phyloP scores from a whole-genome alignment of 139 green algal genomes.

The Micractinium conductrix region DNA sequence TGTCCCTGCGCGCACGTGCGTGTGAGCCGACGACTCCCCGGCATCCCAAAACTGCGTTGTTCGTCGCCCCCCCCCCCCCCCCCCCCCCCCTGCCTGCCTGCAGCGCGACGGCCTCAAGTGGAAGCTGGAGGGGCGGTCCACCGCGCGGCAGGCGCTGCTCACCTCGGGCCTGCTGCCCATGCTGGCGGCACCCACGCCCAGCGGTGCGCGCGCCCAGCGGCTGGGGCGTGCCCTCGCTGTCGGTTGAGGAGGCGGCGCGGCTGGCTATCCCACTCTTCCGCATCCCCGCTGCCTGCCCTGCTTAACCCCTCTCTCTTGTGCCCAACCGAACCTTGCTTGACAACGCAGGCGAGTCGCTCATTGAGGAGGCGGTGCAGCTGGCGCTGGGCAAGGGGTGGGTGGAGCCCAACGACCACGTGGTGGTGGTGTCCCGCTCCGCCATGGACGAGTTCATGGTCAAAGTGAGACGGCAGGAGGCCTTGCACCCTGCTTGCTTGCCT shows the following conservation, averaged over 20 bases:
- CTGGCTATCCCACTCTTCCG: no score
- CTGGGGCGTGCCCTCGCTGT: not conserved
- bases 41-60: no score
- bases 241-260: no score
- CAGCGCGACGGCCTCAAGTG: conserved; percentile 79
- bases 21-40: no score
- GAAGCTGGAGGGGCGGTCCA: conserved; percentile 74
- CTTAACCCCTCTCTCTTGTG: no score
- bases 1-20: no score
- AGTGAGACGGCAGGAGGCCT: no score
- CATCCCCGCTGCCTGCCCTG: no score
- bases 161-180: conserved; percentile 83
- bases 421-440: conserved; percentile 33
- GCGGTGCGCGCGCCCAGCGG: conserved; percentile 40
- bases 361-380: conserved; percentile 74
- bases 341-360: conserved; percentile 63
- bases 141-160: conserved; percentile 84
- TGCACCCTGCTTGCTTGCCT: no score
- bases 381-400: conserved; percentile 65
- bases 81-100: no score
- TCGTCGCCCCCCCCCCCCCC: no score
- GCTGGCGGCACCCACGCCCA: conserved; percentile 78
- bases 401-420: conserved; percentile 52
- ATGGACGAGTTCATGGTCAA: conserved; percentile 55
- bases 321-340: no score